Conservation (phyloP, 2,329 filamentous ascomycete species). For the Pochonia chlamydosporia region DNA sequence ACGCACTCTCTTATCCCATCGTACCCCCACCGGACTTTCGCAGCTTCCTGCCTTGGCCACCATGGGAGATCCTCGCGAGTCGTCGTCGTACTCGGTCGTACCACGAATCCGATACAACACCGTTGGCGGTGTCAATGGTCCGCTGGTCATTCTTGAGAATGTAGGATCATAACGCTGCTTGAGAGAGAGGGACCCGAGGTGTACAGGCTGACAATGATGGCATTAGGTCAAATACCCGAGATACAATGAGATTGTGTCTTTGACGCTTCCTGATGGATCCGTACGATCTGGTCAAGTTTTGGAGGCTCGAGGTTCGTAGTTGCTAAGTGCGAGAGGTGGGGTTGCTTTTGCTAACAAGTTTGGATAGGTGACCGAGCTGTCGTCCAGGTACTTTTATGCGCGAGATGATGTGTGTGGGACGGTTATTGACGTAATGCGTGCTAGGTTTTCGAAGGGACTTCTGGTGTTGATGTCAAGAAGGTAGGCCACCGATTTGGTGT, state of each 20-base stretch:
- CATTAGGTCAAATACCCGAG: conserved; percentile 88
- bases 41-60: conserved; percentile 16
- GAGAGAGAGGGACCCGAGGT: background rate
- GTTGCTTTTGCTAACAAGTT: conserved; percentile 3
- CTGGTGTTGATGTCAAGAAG: conserved; percentile 99
- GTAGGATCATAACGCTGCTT: conserved; percentile 38
- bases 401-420: conserved; percentile 1
- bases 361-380: conserved; percentile 78
- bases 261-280: conserved; percentile 93
- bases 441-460: conserved; percentile 94
- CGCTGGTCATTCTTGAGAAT: conserved; percentile 95
- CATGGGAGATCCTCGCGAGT: conserved; percentile 53
- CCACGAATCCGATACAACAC: conserved; percentile 88
- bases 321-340: too few relatives aligned
- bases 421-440: conserved; percentile 18
- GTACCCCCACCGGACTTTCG: conserved; percentile 12
- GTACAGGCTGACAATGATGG: conserved; percentile 19
- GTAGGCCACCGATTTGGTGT: conserved; percentile 39
- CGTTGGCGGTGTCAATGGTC: conserved; percentile 94
- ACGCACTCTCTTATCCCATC: conserved; percentile 12
- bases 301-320: conserved; percentile 79
- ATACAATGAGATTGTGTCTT: conserved; percentile 95
- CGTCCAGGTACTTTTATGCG: conserved; percentile 66
- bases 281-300: conserved; percentile 92
- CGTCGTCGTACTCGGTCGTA: conserved; percentile 54